phyloP scores from a whole-genome alignment of 306 rosid genomes.

The Styphnolobium japonicum region DNA sequence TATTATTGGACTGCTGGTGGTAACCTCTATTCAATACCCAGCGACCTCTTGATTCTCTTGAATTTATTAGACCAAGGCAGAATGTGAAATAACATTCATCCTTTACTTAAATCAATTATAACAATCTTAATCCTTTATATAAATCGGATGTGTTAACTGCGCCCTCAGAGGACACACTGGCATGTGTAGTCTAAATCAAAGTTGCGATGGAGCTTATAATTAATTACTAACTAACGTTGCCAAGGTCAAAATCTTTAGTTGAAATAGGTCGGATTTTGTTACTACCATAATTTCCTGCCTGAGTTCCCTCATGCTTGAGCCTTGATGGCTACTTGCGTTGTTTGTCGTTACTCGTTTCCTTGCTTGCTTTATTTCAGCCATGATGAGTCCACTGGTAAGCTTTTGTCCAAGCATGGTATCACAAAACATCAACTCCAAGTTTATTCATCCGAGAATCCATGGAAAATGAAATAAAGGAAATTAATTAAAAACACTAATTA shows the following conservation, averaged over 20 bases:
- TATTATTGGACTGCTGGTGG: conserved; percentile 12
- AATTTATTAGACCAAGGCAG: conserved; percentile 11
- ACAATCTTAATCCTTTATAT: neutral
- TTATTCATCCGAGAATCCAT: neutral
- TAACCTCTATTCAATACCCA: neutral
- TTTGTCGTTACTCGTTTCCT: conserved; percentile 18
- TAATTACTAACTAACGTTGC: neutral
- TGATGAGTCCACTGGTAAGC: neutral
- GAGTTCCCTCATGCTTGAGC: neutral
- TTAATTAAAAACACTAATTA: neutral
- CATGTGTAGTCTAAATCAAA: neutral
- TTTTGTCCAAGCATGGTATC: neutral
- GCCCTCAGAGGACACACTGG: neutral
- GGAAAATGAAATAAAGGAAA: neutral
- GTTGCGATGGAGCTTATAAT: neutral
- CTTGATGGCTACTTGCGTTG: neutral
- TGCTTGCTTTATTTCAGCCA: conserved; percentile 3
- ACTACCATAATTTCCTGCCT: neutral
- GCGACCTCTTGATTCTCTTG: conserved; percentile 20
- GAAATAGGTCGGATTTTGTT: neutral
- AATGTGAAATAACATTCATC: neutral
- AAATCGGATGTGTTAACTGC: neutral
- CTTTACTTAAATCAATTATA: neutral
- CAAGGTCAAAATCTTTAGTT: neutral
- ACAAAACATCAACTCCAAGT: neutral